Base-by-base conservation (phyloP, 2,329 filamentous ascomycete genomes). In the Talaromyces piceae region DNA sequence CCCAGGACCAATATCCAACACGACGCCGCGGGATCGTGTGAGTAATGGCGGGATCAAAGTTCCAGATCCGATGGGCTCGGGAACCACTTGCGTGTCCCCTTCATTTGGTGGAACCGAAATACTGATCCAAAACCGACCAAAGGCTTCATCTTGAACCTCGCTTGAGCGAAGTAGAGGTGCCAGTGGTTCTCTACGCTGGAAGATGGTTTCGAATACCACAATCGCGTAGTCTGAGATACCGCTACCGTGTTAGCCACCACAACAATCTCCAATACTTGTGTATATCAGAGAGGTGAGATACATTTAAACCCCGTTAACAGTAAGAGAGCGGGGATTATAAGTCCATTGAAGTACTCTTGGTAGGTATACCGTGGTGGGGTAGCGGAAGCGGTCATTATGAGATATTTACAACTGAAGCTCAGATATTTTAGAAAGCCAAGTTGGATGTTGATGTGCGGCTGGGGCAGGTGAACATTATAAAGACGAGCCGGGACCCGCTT, bases 1-100 rank as follows among this genome's bases (percentile, higher is more conserved):
- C 4, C 79, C 79, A 0, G 79, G 78, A 5, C 75, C 75, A 26
- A 77, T 65, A 55, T 77, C 75, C 3, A 78, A 66, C 16, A 77
- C 71, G 3, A 67, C 56, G 2, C 75, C 75, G 1, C 59, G 58
- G 2, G 73, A 68, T 22, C 64, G 61, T 18, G 66, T 59, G 18
- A 76, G 62, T 5, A 76, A 60, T 0, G 67, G 61, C 0, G 73
- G 69, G 49, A 75, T 67, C 13, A 74, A 62, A 11, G 65, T 63
- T 5, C 65, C 59, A 11, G 70, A 71, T 39, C 61, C 61, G 44
- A 52, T 44, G 23, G 66, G 55, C 33, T 55, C 45, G 46, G 31
- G 45, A 11, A 37, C 20, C 12, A 23, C 41, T 5, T 53, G 28
- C 12, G 31, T 41, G 41, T 28, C 37, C 3, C 25, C 30, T 9